Base-by-base conservation (phyloP, 2,329 filamentous ascomycete genomes). In the Emmonsiellopsis sp. region DNA sequence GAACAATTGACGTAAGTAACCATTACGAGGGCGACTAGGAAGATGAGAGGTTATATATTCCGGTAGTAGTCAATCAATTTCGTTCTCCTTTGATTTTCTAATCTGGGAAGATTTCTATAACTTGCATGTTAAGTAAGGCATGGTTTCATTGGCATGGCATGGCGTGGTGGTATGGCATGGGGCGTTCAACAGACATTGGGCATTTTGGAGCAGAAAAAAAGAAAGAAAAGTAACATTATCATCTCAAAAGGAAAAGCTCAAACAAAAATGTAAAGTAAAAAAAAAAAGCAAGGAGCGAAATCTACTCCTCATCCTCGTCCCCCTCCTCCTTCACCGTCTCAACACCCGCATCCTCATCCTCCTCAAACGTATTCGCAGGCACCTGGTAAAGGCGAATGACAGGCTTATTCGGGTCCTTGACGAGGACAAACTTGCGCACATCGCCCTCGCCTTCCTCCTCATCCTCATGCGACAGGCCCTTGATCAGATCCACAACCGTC, bases 371-470 rank as follows among this genome's bases (percentile, higher is more conserved):
- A 64, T 85, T 83, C 50, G 82, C 74, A 1, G 93, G 93, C 6
- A 98, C 88, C 70, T 91, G 85, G 77, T 98, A 98, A 65, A 98
- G 75, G 58, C 93, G 85, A 60, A 98, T 83, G 59, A 96, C 88
- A 55, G 87, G 83, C 84, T 96, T 97, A 80, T 98, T 98, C 55
- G 93, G 93, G 72, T 98, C 93, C 85, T 85, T 85, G 65, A 85
- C 78, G 31, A 85, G 74, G 48, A 77, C 70, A 59, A 74, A 77
- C 62, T 76, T 77, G 65, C 70, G 74, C 39, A 70, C 62, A 57
- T 68, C 67, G 42, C 71, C 65, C 17, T 66, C 70, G 33, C 65
- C 62, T 36, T 58, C 61, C 9, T 57, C 60, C n/a, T 61, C 63
- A 50, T 67, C 57, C 37, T 58, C 56, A 17, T 74, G 71, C 17